These are phyloP conservation scores for Aspergillus saccharolyticus DNA, from an alignment of 495 filamentous ascomycete species.

Conservation along the genomic window DNA sequence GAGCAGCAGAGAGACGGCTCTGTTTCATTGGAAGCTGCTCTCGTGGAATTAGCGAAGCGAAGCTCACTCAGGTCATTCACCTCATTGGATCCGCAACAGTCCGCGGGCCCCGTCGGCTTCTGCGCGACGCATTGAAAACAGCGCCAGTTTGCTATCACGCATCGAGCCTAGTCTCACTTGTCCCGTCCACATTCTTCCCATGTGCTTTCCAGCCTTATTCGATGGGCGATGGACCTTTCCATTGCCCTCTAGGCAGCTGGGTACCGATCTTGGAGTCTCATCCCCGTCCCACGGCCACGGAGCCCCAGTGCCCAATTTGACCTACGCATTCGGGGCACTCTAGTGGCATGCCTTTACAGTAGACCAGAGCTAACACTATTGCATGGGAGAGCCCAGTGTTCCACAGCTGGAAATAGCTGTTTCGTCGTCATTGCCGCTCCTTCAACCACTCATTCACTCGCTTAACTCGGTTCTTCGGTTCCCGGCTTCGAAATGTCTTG, in stretches of 20 bases:
- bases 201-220: neutral
- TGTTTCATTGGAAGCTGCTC: constrained; percentile 1
- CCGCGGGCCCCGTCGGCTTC: constrained; percentile 1
- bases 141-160: neutral
- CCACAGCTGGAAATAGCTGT: too few relatives aligned
- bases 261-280: neutral
- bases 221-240: neutral
- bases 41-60: constrained; percentile 16
- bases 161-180: neutral
- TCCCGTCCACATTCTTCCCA: neutral
- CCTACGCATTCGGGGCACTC: neutral
- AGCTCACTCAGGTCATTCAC: constrained; percentile 12
- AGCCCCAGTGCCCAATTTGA: neutral
- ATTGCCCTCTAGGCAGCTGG: neutral
- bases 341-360: too few relatives aligned
- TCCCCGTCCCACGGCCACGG: neutral
- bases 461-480: neutral
- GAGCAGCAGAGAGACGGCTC: constrained; percentile 1
- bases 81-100: neutral
- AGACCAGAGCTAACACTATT: too few relatives aligned
- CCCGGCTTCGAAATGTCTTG: neutral
- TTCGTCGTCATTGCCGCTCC: too few relatives aligned
- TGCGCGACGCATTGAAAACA: neutral
- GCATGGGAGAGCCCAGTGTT: too few relatives aligned
- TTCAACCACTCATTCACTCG: neutral